phyloP scores from a whole-genome alignment of 2,329 filamentous ascomycete genomes.

The Chalaropsis ovoidea region DNA sequence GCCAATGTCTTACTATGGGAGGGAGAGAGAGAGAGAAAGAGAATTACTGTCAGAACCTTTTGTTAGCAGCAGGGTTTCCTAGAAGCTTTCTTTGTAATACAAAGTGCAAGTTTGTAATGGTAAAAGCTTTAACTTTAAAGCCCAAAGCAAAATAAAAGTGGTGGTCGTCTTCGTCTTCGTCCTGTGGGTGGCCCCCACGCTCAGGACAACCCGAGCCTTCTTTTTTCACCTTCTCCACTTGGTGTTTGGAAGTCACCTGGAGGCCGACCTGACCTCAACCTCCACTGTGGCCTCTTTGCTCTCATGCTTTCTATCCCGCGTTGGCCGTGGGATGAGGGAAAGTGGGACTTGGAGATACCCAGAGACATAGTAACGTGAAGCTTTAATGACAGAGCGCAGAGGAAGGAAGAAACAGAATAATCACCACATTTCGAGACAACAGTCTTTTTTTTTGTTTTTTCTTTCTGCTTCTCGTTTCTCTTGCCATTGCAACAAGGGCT shows the following conservation, averaged over 20 bases:
- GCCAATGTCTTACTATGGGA: constrained; percentile 12
- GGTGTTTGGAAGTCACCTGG: not conserved
- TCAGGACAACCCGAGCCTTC: not conserved
- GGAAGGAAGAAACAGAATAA: not conserved
- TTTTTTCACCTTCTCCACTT: not conserved
- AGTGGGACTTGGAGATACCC: not conserved
- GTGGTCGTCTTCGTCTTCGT: not conserved
- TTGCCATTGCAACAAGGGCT: not conserved
- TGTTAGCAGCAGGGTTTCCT: not conserved
- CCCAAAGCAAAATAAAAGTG: not conserved
- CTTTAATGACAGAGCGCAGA: too few relatives aligned
- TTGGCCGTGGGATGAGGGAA: not conserved
- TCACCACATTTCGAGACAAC: not conserved
- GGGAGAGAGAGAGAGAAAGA: not conserved
- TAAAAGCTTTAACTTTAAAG: constrained; percentile 7
- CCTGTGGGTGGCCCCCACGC: not conserved
- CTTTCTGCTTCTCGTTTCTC: too few relatives aligned
- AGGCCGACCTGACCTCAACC: not conserved
- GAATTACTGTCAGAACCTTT: not conserved
- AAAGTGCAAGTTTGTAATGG: not conserved
- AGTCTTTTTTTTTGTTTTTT: too few relatives aligned
- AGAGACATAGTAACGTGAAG: not conserved
- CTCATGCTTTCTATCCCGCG: not conserved
- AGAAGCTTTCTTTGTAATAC: not conserved
- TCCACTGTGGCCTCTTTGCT: too few relatives aligned